Evolutionary conservation across 768 basidiomycete genomes (phyloP), one percentile per base, ranked within the genome.

Genomic region (Rhodosporidiobolus odoratus): DNA sequence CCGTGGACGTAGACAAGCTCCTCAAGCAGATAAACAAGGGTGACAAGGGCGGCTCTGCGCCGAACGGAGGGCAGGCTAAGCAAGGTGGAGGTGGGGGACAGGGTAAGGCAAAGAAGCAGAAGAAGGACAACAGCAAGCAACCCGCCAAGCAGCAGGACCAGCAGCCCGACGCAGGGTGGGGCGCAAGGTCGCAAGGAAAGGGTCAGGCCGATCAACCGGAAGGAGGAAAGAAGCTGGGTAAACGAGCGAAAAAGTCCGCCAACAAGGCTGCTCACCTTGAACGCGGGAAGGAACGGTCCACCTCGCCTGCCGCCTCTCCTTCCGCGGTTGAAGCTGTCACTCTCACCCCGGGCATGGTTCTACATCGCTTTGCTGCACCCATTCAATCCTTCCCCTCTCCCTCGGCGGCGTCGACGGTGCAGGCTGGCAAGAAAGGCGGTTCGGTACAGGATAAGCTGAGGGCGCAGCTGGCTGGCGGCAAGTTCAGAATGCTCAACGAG

Each of bases 401-500:
- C 16, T 32, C 59, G 2, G 12, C 60, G 4, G 13, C 52, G 1
- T 4, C 37, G 59, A 60, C 58, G 47, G 52, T 37, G 6, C 52
- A 53, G 27, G 40, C 3, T 32, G 48, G 23, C 37, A 61, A 37
- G 58, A 38, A 96, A 78, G 84, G 83, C 59, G 52, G 27, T n/a
- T 82, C 79, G 27, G 89, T 96, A 86, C 91, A 86, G 79, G 83
- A 87, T 63, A 53, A 70, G 65, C 87, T 90, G 68, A 90, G 92
- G 0, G 92, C 92, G 13, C 77, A 78, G 58, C 66, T 78, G 27
- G 71, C 72, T 1, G 77, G 77, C 27, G 77, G 76, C 32, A 76
- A 75, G 60, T 78, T 75, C 71, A 92, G 94, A 76, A 85, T 90
- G 82, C 89, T 97, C 65, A 99, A 99, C 78, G 94, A 97, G 81